phyloP scores from a whole-genome alignment of 306 rosid species.

The Quillaja saponaria region DNA sequence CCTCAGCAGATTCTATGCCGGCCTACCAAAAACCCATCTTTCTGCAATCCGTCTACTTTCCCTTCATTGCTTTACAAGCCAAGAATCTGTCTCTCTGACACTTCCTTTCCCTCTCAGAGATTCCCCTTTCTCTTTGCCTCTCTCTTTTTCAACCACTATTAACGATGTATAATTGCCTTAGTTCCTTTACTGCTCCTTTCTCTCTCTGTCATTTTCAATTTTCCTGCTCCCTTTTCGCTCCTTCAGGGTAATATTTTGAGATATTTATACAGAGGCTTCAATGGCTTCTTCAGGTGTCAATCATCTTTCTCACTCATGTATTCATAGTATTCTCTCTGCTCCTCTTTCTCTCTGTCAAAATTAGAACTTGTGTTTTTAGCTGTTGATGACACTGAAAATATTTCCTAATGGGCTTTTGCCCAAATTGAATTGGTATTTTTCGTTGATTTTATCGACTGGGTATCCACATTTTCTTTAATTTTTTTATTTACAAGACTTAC shows the following conservation, averaged over 20 bases:
- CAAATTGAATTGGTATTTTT: constrained; percentile 15
- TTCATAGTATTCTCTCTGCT: constrained; percentile 57
- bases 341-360: constrained; percentile 20
- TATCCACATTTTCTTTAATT: constrained; percentile 19
- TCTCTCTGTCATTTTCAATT: constrained; percentile 49
- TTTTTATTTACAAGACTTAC: constrained; percentile 16
- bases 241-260: constrained; percentile 31
- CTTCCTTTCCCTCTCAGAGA: constrained; percentile 58
- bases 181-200: constrained; percentile 35
- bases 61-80: constrained; percentile 85
- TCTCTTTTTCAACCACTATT: constrained; percentile 45
- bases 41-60: constrained; percentile 41
- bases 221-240: constrained; percentile 24
- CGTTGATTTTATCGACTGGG: constrained; percentile 23
- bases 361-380: neutral
- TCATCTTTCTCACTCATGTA: constrained; percentile 84
- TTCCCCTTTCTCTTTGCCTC: constrained; percentile 51
- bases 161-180: constrained; percentile 54
- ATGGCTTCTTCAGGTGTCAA: constrained; percentile 69
- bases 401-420: neutral
- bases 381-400: constrained; percentile 4
- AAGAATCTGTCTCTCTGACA: constrained; percentile 66
- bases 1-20: constrained; percentile 72
- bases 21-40: constrained; percentile 36
- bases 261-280: constrained; percentile 41